Evolutionary conservation across 805 yeast species (phyloP), one percentile per base, ranked within the genome.

Genomic region (Ascoidea rubescens): DNA sequence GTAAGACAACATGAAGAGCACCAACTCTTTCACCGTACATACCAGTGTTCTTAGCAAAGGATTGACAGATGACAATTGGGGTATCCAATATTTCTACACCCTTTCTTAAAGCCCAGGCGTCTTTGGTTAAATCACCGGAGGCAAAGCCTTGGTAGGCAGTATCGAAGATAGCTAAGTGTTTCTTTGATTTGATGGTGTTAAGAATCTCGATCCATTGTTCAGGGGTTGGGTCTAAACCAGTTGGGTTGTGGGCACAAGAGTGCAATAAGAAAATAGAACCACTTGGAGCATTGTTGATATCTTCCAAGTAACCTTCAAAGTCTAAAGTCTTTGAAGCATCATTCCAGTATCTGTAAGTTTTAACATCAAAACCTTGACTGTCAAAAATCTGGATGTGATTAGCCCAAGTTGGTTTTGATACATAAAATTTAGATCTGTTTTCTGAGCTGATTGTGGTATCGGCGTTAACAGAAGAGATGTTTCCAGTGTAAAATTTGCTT

Each of bases 11-110:
- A 64, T 90, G 96, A 67, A 91, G 77, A 31, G 93, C 95, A 56
- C 99, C 99, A 42, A 84, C 88, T 73, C 99, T 84, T 74, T 91
- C 98, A 67, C 98, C 98, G 65, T 91, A 91, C 80, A 91, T 83
- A 58, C 98, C 98, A 63, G 86, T 86, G 70, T 93, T 91, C 69
- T 91, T 91, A 53, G 98, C 96, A 68, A 91, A 91, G 7, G 96
- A 89, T 74, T 91, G 99, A 69, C 96, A 89, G 53, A 91, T 77
- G 37, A 87, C 62, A 52, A 86, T 67, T 53, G 91, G 90, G 45
- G 73, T 70, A 52, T 70, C 71, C 46, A 72, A 67, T 50, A 62
- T 62, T 51, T 70, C 64, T 51, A 83, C 73, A 56, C 88, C 89
- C 50, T 73, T 69, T 57, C 73, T 67, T 54, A 80, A 75, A 30